phyloP scores from a whole-genome alignment of 108 stramenopile genomes.

The Mediolabrus comicus region DNA sequence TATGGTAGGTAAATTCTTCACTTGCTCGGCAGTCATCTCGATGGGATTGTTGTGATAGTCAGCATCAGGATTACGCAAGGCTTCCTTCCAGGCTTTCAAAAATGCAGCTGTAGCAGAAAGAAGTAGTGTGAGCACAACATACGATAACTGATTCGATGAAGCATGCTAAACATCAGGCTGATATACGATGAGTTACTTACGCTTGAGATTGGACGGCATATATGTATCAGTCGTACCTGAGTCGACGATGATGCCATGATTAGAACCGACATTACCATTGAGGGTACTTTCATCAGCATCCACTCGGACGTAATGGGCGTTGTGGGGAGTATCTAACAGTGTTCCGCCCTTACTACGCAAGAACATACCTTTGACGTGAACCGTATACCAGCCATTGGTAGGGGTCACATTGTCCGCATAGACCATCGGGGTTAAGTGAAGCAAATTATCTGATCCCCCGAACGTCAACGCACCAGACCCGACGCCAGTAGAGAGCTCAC shows the following conservation, averaged over 20 bases:
- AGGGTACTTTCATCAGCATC: conserved; percentile 29
- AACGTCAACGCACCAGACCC: conserved; percentile 89
- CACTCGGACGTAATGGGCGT: conserved; percentile 14
- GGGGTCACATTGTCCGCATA: conserved; percentile 49
- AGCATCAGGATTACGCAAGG: conserved; percentile 43
- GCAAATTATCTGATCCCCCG: conserved; percentile 77
- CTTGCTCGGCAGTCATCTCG: conserved; percentile 52
- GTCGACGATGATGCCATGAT: conserved; percentile 92
- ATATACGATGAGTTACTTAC: conserved; percentile 56
- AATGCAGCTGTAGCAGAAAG: conserved; percentile 54
- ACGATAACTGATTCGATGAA: conserved; percentile 31
- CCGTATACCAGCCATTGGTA: conserved; percentile 72
- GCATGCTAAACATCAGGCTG: conserved; percentile 56
- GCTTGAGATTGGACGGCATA: conserved; percentile 53
- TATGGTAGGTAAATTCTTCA: conserved; percentile 77
- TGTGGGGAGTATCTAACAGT: background rate
- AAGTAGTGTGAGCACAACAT: background rate
- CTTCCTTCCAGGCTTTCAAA: conserved; percentile 49
- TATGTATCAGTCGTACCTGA: conserved; percentile 97
- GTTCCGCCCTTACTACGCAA: conserved; percentile 54
- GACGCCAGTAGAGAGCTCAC: conserved; percentile 37
- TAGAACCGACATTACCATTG: conserved; percentile 40
- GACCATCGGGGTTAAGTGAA: conserved; percentile 76
- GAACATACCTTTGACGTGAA: conserved; percentile 64
- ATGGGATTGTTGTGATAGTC: conserved; percentile 43